These are phyloP conservation scores for Ambrosia artemisiifolia DNA, from an alignment of 129 eudicot genomes.

Conservation along the genomic window DNA sequence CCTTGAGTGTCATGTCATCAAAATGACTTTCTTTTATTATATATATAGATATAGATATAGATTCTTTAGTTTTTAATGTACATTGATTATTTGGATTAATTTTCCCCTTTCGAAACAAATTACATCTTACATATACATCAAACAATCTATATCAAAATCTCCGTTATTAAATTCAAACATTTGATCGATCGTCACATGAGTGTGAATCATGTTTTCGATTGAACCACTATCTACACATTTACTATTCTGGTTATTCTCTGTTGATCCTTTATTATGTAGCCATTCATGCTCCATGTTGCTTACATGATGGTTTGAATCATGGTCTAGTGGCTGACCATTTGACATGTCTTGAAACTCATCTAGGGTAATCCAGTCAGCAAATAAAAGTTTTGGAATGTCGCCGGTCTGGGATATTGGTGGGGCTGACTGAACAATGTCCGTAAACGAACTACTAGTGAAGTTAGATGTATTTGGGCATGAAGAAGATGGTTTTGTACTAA, in stretches of 20 bases:
- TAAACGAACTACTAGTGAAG: neutral
- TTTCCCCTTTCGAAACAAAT: neutral
- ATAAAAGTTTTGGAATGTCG: constrained; percentile 38
- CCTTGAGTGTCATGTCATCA: no score
- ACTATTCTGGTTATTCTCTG: neutral
- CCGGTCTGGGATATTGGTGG: constrained; percentile 6
- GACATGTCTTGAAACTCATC: constrained; percentile 24
- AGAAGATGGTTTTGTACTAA: neutral
- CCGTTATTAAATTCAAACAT: constrained; percentile 1
- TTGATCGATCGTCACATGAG: neutral
- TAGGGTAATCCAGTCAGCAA: constrained; percentile 48
- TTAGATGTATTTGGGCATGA: constrained; percentile 5
- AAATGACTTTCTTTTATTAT: no score
- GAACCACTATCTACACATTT: constrained; percentile 6
- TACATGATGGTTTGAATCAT: constrained; percentile 1
- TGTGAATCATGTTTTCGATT: neutral
- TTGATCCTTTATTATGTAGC: neutral
- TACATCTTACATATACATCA: constrained; percentile 9
- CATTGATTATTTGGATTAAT: neutral
- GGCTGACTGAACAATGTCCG: neutral
- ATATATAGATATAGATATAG: no score
- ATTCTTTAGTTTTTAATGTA: neutral
- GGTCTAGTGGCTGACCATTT: neutral
- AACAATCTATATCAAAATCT: constrained; percentile 10
- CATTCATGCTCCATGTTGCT: neutral